Evolutionary conservation across 495 filamentous ascomycete genomes (phyloP).

Genomic region (Usnea hakonensis): DNA sequence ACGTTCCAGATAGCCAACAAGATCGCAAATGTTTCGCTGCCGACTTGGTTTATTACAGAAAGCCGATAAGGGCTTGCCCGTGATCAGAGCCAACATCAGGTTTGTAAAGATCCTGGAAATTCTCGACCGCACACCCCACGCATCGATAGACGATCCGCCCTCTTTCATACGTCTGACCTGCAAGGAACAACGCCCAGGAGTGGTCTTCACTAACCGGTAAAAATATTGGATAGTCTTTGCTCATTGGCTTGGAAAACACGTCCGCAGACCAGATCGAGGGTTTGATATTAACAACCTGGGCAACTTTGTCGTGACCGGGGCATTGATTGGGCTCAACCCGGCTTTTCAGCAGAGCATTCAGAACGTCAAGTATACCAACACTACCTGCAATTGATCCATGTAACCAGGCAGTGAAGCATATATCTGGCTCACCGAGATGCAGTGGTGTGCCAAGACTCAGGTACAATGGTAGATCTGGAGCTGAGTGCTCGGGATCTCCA

Average conservation of each 20-base stretch:
- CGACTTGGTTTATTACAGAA: no score
- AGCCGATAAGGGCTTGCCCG: no score
- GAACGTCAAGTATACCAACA: background rate
- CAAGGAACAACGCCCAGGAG: background rate
- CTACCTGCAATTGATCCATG: background rate
- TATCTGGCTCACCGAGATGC: background rate
- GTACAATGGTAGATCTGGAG: background rate
- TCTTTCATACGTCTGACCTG: background rate
- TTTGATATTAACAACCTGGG: background rate
- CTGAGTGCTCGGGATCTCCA: background rate
- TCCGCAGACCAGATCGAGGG: background rate
- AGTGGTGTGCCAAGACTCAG: background rate
- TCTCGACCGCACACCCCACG: background rate
- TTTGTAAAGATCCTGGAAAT: no score
- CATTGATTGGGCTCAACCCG: background rate
- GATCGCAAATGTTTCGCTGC: no score
- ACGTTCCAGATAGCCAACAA: no score
- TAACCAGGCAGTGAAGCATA: background rate
- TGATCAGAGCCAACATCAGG: no score
- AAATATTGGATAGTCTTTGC: background rate
- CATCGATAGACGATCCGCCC: background rate
- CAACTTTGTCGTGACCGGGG: background rate
- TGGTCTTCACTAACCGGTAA: background rate
- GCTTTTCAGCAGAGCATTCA: background rate
- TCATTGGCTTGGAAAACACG: background rate